Conservation (phyloP, 2,329 filamentous ascomycete species). For the Niveomyces coronatus region DNA sequence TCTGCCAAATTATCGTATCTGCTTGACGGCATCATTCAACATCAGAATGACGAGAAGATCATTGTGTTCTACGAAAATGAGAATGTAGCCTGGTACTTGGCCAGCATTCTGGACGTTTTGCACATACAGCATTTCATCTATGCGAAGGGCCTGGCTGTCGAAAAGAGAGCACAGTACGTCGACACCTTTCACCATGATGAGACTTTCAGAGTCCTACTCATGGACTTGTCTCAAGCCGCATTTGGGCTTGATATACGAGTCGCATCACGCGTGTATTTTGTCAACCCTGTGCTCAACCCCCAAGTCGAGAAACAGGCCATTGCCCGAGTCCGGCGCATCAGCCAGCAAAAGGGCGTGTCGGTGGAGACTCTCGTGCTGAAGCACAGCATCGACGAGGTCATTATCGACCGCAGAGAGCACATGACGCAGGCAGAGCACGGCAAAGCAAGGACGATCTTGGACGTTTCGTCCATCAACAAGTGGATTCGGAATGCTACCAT, state of each 20-base stretch:
- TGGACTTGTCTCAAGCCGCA: slow-evolving; percentile 84
- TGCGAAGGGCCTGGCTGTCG: slow-evolving; percentile 48
- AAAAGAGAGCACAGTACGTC: slow-evolving; percentile 63
- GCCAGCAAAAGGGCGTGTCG: slow-evolving; percentile 65
- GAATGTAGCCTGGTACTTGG: slow-evolving; percentile 77
- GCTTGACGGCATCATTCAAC: slow-evolving; percentile 57
- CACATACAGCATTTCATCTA: slow-evolving; percentile 57
- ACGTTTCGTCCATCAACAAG: slow-evolving; percentile 46
- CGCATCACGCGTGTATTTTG: slow-evolving; percentile 79
- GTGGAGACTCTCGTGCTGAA: slow-evolving; percentile 79
- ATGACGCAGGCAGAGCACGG: slow-evolving; percentile 62
- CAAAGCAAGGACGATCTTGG: slow-evolving; percentile 44
- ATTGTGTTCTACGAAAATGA: slow-evolving; percentile 88
- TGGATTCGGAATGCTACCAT: slow-evolving; percentile 48
- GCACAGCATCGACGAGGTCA: slow-evolving; percentile 75
- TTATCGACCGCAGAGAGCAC: slow-evolving; percentile 59
- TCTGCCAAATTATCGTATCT: slow-evolving; percentile 86
- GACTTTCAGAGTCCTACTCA: slow-evolving; percentile 67
- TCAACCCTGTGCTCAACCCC: slow-evolving; percentile 79
- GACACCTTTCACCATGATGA: slow-evolving; percentile 63
- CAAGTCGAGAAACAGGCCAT: slow-evolving; percentile 84
- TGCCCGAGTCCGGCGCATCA: slow-evolving; percentile 80
- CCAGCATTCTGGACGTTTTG: slow-evolving; percentile 67
- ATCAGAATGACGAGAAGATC: slow-evolving; percentile 70
- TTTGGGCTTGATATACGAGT: slow-evolving; percentile 78